Evolutionary conservation across 179 eudicot species (phyloP).

Genomic region (Spinacia oleracea): DNA sequence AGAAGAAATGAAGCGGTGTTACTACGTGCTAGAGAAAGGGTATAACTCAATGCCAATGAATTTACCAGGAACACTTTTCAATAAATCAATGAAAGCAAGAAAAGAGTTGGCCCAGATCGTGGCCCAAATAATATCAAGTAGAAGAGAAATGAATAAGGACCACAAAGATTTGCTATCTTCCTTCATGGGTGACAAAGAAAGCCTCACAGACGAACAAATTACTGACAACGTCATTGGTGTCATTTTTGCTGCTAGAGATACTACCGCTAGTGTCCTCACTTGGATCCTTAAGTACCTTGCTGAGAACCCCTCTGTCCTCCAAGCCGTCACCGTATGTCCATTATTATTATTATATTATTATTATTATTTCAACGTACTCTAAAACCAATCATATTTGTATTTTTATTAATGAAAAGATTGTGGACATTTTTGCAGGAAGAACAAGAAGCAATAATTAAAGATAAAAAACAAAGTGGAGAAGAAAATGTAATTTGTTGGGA

Average conservation of each 20-base stretch:
- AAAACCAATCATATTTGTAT: neutral
- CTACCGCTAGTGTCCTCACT: conserved; percentile 82
- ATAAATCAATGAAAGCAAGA: conserved; percentile 81
- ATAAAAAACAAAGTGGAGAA: conserved; percentile 44
- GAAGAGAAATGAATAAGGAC: conserved; percentile 44
- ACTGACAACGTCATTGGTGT: conserved; percentile 86
- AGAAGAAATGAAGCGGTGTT: conserved; percentile 74
- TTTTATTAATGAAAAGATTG: neutral
- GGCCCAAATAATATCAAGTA: conserved; percentile 46
- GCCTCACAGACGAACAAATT: conserved; percentile 72
- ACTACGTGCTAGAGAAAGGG: conserved; percentile 71
- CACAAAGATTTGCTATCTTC: conserved; percentile 64
- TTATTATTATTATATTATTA: neutral
- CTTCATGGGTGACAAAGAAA: conserved; percentile 71
- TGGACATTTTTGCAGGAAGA: conserved; percentile 57
- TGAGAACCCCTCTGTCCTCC: conserved; percentile 66
- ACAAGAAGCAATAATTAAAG: conserved; percentile 77
- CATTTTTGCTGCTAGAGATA: conserved; percentile 84
- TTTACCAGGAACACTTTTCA: conserved; percentile 76
- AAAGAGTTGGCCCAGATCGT: conserved; percentile 63
- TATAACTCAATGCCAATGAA: conserved; percentile 89
- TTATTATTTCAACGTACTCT: neutral
- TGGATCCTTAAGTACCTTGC: conserved; percentile 81
- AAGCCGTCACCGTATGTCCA: conserved; percentile 61
- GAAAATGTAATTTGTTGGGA: conserved; percentile 56